Conservation (phyloP, 176 grass and related monocot species). For the Coix lacrymajobi region DNA sequence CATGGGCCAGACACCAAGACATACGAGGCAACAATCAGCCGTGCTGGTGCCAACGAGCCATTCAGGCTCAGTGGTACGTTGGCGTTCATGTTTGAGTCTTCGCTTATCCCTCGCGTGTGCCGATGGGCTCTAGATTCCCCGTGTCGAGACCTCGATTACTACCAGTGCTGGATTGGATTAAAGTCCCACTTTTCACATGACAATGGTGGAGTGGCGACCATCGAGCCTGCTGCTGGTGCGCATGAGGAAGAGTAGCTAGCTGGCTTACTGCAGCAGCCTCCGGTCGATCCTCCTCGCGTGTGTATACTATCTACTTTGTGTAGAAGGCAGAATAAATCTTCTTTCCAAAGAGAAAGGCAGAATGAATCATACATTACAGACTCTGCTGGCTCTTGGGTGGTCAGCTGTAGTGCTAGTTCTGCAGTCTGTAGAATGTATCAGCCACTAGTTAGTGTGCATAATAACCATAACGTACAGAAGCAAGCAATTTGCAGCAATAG, state of each 20-base stretch:
- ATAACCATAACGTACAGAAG: not conserved
- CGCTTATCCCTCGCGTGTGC: constrained; percentile 74
- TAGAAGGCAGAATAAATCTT: not conserved
- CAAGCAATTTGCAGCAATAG: not conserved
- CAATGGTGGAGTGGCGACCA: not conserved
- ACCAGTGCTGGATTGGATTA: constrained; percentile 86
- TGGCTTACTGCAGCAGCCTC: not conserved
- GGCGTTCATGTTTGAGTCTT: constrained; percentile 94
- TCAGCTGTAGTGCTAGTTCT: not conserved
- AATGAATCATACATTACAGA: not conserved
- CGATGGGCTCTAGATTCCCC: constrained; percentile 76
- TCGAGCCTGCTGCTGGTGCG: not conserved
- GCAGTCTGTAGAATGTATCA: not conserved
- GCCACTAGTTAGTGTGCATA: not conserved
- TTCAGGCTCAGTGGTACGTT: constrained; percentile 48
- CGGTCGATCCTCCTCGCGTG: not conserved
- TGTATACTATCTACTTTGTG: not conserved
- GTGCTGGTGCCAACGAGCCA: constrained; percentile 36
- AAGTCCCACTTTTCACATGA: constrained; percentile 63
- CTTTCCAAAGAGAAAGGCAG: not conserved
- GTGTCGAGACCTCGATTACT: constrained; percentile 56
- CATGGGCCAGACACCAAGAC: constrained; percentile 94
- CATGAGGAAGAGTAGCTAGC: constrained; percentile 1
- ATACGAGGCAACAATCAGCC: constrained; percentile 67
- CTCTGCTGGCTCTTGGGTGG: not conserved